Conservation (phyloP, 495 filamentous ascomycete genomes). For the Xanthoparmelia taractica region DNA sequence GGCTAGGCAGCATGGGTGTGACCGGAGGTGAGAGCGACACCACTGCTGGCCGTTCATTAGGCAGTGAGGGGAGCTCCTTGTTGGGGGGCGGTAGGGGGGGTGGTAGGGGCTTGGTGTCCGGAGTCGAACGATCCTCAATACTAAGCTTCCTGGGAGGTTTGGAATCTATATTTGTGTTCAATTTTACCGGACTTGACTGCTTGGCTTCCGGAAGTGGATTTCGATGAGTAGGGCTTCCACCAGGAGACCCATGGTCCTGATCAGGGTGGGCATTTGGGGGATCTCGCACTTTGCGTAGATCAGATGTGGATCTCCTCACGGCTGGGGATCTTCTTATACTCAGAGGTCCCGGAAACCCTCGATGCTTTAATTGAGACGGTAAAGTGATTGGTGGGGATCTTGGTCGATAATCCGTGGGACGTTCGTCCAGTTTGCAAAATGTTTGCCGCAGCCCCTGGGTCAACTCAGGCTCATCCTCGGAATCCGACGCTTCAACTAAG, state of each 20-base stretch:
- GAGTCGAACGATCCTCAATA: background rate
- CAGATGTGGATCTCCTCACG: conserved; percentile 1
- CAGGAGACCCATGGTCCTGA: background rate
- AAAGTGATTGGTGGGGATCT: background rate
- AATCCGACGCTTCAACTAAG: conserved; percentile 8
- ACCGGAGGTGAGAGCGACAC: conserved; percentile 14
- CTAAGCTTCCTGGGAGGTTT: background rate
- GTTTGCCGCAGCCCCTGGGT: conserved; percentile 13
- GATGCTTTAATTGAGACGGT: conserved; percentile 7
- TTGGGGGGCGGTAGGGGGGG: background rate
- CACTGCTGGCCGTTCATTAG: conserved; percentile 6
- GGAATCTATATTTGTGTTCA: background rate
- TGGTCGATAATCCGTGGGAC: background rate
- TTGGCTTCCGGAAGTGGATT: background rate
- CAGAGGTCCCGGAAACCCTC: background rate
- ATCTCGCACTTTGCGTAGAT: background rate
- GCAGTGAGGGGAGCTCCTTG: conserved; percentile 16
- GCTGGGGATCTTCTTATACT: conserved; percentile 4
- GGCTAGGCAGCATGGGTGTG: background rate
- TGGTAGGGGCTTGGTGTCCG: background rate
- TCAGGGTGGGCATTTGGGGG: background rate
- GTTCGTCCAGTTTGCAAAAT: conserved; percentile 8
- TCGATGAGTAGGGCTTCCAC: background rate
- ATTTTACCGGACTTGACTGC: background rate
- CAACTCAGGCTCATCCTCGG: conserved; percentile 18